Percentiles rank a stretch among this genome's conserved stretches.
These are phyloP conservation scores for Teratosphaeria gauchensis DNA, from an alignment of 2,329 filamentous ascomycete genomes.

Conservation along the genomic window DNA sequence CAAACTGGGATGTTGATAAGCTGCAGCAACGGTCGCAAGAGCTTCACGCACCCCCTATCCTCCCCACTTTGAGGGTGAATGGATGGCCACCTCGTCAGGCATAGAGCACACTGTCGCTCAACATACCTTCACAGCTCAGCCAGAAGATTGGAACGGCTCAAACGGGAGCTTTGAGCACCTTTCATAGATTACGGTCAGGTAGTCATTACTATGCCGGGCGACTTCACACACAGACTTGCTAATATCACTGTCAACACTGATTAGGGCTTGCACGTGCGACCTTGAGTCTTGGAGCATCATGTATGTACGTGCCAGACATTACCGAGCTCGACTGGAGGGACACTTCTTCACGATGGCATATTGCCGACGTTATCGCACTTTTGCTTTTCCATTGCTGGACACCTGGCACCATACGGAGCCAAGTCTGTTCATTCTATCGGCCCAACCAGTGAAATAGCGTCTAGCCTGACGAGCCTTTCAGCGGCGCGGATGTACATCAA, in stretches of 20 bases:
- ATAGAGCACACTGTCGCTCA: neutral
- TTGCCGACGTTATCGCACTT: neutral
- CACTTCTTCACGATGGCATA: neutral
- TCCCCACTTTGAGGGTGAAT: neutral
- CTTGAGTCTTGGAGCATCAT: neutral
- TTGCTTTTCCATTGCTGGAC: neutral
- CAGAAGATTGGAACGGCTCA: too few relatives aligned
- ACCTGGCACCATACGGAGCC: neutral
- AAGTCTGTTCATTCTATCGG: neutral
- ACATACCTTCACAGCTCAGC: neutral
- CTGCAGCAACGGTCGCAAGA: neutral
- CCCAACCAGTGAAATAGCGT: neutral
- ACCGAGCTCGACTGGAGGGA: neutral
- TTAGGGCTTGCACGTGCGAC: too few relatives aligned
- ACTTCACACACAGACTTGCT: too few relatives aligned
- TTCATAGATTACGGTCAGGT: neutral
- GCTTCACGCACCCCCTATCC: neutral
- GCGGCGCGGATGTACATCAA: too few relatives aligned
- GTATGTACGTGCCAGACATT: neutral
- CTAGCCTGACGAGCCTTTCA: too few relatives aligned
- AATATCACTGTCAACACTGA: neutral
- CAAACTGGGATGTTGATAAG: neutral
- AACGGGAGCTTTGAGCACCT: too few relatives aligned
- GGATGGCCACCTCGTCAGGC: neutral
- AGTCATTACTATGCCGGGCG: neutral